phyloP scores from a whole-genome alignment of 176 grass and related monocot genomes.

The Oryza nivara region DNA sequence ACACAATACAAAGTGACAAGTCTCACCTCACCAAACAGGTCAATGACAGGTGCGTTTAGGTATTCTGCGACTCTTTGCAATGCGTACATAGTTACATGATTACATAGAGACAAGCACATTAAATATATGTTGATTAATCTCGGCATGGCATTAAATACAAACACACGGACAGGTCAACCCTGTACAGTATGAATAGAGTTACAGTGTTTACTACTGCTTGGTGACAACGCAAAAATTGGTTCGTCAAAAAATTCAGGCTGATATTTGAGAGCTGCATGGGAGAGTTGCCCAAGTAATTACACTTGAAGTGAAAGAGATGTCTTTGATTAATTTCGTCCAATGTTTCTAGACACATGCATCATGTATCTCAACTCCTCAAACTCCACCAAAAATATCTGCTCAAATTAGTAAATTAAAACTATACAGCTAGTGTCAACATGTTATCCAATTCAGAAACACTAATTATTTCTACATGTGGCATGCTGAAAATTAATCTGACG shows the following conservation, averaged over 20 bases:
- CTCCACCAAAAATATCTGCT: background rate
- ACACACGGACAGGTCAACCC: background rate
- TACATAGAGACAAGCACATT: background rate
- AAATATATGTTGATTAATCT: background rate
- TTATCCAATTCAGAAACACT: background rate
- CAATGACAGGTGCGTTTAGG: slow-evolving; percentile 15
- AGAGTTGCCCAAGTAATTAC: background rate
- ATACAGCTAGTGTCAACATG: background rate
- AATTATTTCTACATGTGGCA: background rate
- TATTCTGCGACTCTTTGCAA: background rate
- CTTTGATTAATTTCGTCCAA: background rate
- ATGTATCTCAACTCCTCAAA: no score
- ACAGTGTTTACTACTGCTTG: background rate
- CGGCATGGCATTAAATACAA: background rate
- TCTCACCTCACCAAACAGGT: background rate
- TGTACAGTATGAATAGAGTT: background rate
- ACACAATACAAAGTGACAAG: background rate
- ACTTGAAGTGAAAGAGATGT: background rate
- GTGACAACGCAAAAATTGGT: background rate
- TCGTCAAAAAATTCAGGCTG: background rate
- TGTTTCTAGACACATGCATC: background rate
- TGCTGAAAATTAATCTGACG: background rate
- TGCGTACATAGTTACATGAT: background rate
- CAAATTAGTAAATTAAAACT: background rate
- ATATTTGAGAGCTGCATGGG: background rate